Percentiles rank a stretch among this genome's conserved stretches.
These are phyloP conservation scores for Actinomortierella wolfii DNA, from an alignment of 371 early-diverging fungal species.

Conservation along the genomic window DNA sequence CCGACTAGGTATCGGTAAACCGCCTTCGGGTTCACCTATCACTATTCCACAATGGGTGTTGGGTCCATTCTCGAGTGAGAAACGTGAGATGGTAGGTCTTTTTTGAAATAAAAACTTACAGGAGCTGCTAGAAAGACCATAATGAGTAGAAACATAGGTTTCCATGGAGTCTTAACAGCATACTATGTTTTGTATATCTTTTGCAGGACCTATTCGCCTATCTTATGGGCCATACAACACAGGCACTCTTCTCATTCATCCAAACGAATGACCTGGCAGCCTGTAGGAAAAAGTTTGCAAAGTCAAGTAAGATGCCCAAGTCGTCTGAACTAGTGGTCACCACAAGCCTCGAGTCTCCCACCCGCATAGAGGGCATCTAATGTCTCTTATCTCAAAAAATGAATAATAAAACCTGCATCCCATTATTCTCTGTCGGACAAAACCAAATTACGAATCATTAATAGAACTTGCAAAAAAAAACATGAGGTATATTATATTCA, in stretches of 20 bases:
- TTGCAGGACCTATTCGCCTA: constrained; percentile 51
- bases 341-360: no score
- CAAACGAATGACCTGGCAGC: constrained; percentile 50
- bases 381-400: no score
- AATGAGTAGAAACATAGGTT: no score
- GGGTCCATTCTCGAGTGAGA: constrained; percentile 45
- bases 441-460: no score
- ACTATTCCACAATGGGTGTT: constrained; percentile 52
- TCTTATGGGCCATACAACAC: constrained; percentile 51
- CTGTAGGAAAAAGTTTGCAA: constrained; percentile 54
- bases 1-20: constrained; percentile 50
- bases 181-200: neutral
- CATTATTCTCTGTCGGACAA: no score
- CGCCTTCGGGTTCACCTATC: constrained; percentile 27
- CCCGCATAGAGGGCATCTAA: no score
- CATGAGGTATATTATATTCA: no score
- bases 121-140: neutral
- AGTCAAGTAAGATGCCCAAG: constrained; percentile 50
- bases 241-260: constrained; percentile 53
- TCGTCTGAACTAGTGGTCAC: constrained; percentile 5
- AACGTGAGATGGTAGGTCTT: constrained; percentile 53
- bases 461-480: no score
- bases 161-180: no score
- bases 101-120: neutral
- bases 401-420: no score